These are phyloP conservation scores for Annulohypoxylon nitens DNA, from an alignment of 495 filamentous ascomycete species.

Conservation along the genomic window DNA sequence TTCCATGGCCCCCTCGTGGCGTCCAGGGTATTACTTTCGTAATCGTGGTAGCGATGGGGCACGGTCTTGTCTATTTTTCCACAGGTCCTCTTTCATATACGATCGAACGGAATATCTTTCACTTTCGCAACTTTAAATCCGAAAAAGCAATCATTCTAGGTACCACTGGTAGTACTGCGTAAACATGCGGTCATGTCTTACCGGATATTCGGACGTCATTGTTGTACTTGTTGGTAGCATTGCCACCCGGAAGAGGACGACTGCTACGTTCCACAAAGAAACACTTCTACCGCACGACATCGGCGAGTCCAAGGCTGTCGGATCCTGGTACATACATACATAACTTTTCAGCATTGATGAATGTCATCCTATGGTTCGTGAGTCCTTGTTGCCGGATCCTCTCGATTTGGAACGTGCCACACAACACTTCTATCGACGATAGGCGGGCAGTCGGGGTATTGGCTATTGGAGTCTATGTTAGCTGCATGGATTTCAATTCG, in stretches of 20 bases:
- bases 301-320: neutral
- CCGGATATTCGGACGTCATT: conserved; percentile 1
- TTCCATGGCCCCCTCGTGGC: neutral
- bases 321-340: neutral
- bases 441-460: neutral
- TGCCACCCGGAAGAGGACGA: neutral
- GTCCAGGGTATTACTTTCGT: neutral
- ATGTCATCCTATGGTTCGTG: neutral
- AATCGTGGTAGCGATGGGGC: neutral
- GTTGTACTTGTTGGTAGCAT: neutral
- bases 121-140: neutral
- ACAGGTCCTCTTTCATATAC: neutral
- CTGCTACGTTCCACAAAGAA: conserved; percentile 2
- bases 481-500: neutral
- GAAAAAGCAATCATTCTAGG: neutral
- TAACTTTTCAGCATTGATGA: neutral
- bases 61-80: neutral
- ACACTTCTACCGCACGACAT: neutral
- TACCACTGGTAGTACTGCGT: neutral
- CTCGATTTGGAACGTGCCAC: conserved; percentile 5
- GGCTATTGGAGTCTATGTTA: neutral
- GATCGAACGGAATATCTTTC: neutral
- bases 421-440: neutral
- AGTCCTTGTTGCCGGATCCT: neutral
- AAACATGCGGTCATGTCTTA: neutral